Percentiles rank a stretch among this genome's conserved stretches.
Evolutionary conservation across 176 grass and related monocot genomes (phyloP).

Genomic region (Tuctoria greenei): DNA sequence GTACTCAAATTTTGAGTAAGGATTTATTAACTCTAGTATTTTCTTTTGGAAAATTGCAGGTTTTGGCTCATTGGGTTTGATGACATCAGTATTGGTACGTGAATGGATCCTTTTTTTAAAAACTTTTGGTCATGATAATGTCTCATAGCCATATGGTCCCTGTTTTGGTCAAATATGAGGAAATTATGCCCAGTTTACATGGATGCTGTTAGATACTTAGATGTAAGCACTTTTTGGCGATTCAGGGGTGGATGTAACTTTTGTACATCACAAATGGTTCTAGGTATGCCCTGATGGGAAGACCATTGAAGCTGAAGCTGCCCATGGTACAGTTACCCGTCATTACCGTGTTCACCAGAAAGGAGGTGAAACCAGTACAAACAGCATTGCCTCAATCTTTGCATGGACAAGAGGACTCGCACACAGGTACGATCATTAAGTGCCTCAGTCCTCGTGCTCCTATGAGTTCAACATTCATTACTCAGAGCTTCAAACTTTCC

Average conservation of each 20-base stretch:
- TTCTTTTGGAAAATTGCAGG: not conserved
- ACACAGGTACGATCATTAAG: constrained; percentile 42
- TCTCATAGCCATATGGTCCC: not conserved
- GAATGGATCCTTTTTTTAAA: not conserved
- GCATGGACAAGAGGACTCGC: constrained; percentile 62
- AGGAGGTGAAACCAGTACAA: constrained; percentile 68
- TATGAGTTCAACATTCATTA: not conserved
- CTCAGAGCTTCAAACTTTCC: not conserved
- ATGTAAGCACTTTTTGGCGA: not conserved
- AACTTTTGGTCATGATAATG: not conserved
- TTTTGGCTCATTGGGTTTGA: constrained; percentile 33
- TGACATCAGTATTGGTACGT: constrained; percentile 37
- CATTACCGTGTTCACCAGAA: constrained; percentile 63
- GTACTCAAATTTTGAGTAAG: not conserved
- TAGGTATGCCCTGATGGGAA: constrained; percentile 66
- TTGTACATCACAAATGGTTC: not conserved
- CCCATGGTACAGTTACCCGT: constrained; percentile 63
- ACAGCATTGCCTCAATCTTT: constrained; percentile 68
- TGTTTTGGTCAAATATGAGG: not conserved
- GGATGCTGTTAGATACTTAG: not conserved
- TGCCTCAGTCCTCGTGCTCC: not conserved
- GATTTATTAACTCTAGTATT: not conserved
- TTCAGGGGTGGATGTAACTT: not conserved
- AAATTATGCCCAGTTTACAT: not conserved
- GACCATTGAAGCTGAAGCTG: constrained; percentile 74